Base-by-base conservation (phyloP, 306 rosid genomes). In the Herpetospermum pedunculosum region DNA sequence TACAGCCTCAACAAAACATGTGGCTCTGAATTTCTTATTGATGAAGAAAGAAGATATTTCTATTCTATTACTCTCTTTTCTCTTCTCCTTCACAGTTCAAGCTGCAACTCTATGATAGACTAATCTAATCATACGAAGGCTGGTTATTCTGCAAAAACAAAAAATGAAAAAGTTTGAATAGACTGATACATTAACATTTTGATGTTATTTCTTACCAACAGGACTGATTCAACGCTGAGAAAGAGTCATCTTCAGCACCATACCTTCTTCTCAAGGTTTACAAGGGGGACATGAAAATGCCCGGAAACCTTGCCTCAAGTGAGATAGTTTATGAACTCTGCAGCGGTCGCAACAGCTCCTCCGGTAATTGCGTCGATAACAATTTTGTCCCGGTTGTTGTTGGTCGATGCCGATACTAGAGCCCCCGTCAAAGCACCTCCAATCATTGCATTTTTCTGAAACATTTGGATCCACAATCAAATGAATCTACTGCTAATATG, bases 351-450 rank as follows among this genome's bases (percentile, higher is more conserved):
- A 85, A 93, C 72, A 43, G 97, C 98, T 34, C 92, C 94, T 38
- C 98, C 97, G 0, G 98, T 85, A 58, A 93, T 87, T 79, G 97
- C 94, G 75, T 90, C 93, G 0, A 81, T 47, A 8, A 85, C 78
- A 63, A 93, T 10, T 67, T 76, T 89, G 75, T 93, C 96, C 77
- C 29, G 78, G 78, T 81, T 52, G 35, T 58, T 68, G 30, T 53
- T 77, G 85, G 44, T 78, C 25, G 70, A 87, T 37, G 86, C 85
- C 54, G 98, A 93, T 48, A 83, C 80, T 16, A 90, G 9, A 26
- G 98, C 98, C 70, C 98, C 98, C 4, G 98, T 87, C 72, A 90
- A 29, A 74, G 84, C 92, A 73, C 98, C 98, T 46, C 97, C 97
- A 65, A 93, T 77, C 98, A 87, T 74, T 19, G 98, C 98, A 81